These are phyloP conservation scores for Cladosporium sp. DNA, from an alignment of 2,329 filamentous ascomycete genomes.

Conservation along the genomic window DNA sequence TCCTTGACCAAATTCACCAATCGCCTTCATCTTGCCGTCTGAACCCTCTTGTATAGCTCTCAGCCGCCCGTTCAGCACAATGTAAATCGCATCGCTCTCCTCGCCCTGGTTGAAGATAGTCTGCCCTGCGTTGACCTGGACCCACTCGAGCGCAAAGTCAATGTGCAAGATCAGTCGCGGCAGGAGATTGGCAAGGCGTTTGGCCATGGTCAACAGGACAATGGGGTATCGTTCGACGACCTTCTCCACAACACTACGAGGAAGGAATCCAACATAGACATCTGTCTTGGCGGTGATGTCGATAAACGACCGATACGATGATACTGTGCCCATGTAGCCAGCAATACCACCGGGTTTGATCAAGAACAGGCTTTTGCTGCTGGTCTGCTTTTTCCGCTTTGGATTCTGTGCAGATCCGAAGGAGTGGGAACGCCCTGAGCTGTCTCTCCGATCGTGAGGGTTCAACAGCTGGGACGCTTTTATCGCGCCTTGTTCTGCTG, in stretches of 20 bases:
- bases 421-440: conserved; percentile 12
- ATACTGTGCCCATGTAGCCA: conserved; percentile 91
- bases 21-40: conserved; percentile 78
- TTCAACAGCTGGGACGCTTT: conserved; percentile 36
- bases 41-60: conserved; percentile 79
- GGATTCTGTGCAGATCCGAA: conserved; percentile 25
- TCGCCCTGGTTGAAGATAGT: conserved; percentile 92
- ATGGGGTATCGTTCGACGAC: conserved; percentile 93
- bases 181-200: conserved; percentile 83
- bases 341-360: conserved; percentile 94
- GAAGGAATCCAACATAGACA: conserved; percentile 94
- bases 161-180: conserved; percentile 92
- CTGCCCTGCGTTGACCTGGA: conserved; percentile 92
- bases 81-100: conserved; percentile 97
- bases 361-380: conserved; percentile 75
- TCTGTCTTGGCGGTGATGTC: conserved; percentile 97
- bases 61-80: conserved; percentile 90
- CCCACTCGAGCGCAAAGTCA: conserved; percentile 97
- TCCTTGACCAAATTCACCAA: conserved; percentile 92
- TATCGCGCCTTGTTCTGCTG: conserved; percentile 36
- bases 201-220: conserved; percentile 91
- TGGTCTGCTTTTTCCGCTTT: conserved; percentile 47
- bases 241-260: conserved; percentile 78
- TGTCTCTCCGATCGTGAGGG: conserved; percentile 3
- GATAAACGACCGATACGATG: conserved; percentile 92